Percentiles rank a stretch among this genome's conserved stretches.
These are phyloP conservation scores for Rhodotorula sp. DNA, from an alignment of 1,284 basidiomycete genomes.

Conservation along the genomic window DNA sequence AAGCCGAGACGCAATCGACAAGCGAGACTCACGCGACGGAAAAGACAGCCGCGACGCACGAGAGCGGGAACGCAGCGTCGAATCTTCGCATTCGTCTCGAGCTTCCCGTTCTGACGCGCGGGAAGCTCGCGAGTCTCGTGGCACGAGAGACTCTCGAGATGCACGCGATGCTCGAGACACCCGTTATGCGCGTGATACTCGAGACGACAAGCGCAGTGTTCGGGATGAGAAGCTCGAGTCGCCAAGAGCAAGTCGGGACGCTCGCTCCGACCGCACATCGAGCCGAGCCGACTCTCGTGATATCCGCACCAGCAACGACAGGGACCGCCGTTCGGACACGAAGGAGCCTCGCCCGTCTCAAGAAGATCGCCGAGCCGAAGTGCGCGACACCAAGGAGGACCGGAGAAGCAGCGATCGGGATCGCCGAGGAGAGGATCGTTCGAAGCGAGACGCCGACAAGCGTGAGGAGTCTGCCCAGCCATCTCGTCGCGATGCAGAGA, in stretches of 20 bases:
- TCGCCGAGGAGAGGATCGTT: conserved; percentile 38
- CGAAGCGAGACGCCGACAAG: conserved; percentile 11
- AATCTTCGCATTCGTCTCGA: conserved; percentile 15
- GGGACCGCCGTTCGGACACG: background rate
- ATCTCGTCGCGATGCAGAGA: background rate
- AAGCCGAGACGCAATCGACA: background rate
- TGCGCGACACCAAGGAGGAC: conserved; percentile 27
- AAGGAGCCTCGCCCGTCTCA: too few relatives aligned
- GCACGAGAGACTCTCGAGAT: background rate
- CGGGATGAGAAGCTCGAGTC: too few relatives aligned
- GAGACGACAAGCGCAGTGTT: background rate
- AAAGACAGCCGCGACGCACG: background rate
- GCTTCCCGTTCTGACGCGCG: background rate
- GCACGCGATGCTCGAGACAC: background rate
- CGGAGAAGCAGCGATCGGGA: conserved; percentile 53
- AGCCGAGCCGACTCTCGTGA: too few relatives aligned
- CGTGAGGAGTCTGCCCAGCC: conserved; percentile 18
- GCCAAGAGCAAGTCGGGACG: too few relatives aligned
- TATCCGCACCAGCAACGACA: background rate
- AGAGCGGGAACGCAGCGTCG: conserved; percentile 15
- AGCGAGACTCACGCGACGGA: conserved; percentile 7
- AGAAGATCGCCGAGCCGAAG: too few relatives aligned
- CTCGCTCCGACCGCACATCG: too few relatives aligned
- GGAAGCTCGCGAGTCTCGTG: background rate
- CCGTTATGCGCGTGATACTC: background rate